Base-by-base conservation (phyloP, 192 early-diverging fungal species). In the Backusella tuberculispora region DNA sequence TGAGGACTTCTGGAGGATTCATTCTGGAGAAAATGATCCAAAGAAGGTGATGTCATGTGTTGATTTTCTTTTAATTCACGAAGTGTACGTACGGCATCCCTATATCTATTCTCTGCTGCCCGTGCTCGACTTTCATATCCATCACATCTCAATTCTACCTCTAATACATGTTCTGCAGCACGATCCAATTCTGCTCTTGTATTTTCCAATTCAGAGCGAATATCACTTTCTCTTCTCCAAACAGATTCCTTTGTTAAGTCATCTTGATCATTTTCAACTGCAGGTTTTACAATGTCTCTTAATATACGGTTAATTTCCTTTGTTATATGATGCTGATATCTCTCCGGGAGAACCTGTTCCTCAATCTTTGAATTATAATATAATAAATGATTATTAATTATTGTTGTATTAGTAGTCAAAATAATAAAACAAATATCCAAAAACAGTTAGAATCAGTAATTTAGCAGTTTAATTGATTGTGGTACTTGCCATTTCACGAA, bases 271-370 rank as follows among this genome's bases (percentile, higher is more conserved):
- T 60, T 66, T 17, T 63, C 71, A 60, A 60, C 53, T 17, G 67
- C 48, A 21, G 75, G 74, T 44, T 86, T 91, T 68, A 84, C 87
- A 79, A 94, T 78, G 53, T 95, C 93, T 45, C 92, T 84, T 72
- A 95, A 78, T 60, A 95, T 94, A 70, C 92, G 87, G 79, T 95
- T 95, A 53, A 95, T 94, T 74, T 95, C 93, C 50, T 87, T 86
- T 13, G 93, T 95, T 43, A 95, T 94, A 8, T 93, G 85, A 24
- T 92, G 85, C 70, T 94, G 89, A 72, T 94, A 95, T 69, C 84
- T 83, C 56, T 90, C 83, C 26, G 86, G 91, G 19, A 95, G 80
- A 21, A 95, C 93, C 53, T 92, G 80, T 78, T 95, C 93, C 63
- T 93, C 91, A 71, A 94, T 94, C 53, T 60, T 60, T 60, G 21